Evolutionary conservation across 164 flowering plant species (phyloP).

Genomic region (Magnolia sinica): DNA sequence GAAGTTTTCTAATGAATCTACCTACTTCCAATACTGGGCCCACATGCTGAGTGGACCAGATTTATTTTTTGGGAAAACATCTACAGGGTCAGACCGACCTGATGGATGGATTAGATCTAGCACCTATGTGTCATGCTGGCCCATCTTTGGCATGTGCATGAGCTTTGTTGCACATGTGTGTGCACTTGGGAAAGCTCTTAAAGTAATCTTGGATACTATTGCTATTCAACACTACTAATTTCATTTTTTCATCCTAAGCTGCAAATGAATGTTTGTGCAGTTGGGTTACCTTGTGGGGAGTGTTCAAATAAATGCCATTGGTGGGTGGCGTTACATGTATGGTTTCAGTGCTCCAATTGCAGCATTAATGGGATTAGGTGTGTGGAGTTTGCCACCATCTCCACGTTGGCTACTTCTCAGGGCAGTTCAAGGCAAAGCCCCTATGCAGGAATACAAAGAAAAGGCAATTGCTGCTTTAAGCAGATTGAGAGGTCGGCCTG

Average conservation of each 20-base stretch:
- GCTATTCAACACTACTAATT: not conserved
- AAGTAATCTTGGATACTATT: not conserved
- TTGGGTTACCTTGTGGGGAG: conserved; percentile 88
- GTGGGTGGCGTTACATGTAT: conserved; percentile 96
- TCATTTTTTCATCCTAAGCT: not conserved
- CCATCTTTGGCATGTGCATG: no score
- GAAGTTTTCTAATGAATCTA: no score
- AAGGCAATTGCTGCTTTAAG: conserved; percentile 64
- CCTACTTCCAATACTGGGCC: no score
- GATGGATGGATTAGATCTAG: no score
- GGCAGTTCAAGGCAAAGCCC: conserved; percentile 83
- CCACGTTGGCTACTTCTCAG: conserved; percentile 94
- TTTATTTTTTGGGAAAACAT: no score
- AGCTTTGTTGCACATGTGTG: no score
- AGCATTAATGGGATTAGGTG: conserved; percentile 76
- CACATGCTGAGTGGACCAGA: no score
- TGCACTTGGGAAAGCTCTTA: no score
- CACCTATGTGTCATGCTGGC: no score
- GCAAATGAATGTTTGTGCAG: conserved; percentile 34
- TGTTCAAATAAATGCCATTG: conserved; percentile 57
- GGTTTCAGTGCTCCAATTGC: conserved; percentile 78
- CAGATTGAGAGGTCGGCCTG: conserved; percentile 74
- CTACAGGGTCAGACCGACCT: no score
- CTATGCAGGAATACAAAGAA: conserved; percentile 63
- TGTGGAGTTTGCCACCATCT: conserved; percentile 84